phyloP scores from a whole-genome alignment of 495 filamentous ascomycete genomes.

The Hypoxylon crocopeplum region DNA sequence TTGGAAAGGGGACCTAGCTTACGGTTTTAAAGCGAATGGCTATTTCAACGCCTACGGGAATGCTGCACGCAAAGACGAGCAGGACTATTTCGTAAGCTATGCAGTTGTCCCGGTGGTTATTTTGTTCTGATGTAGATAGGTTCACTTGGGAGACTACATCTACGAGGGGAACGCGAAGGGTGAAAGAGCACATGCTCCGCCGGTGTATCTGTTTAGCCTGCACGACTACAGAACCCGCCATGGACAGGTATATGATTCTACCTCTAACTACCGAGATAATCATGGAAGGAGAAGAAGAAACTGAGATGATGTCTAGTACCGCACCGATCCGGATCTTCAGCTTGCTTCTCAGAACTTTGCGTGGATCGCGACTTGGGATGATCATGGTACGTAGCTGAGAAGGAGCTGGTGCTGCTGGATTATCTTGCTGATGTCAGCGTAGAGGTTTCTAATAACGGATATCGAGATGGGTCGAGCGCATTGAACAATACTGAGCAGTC shows the following conservation, averaged over 20 bases:
- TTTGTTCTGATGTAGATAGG: constrained; percentile 5
- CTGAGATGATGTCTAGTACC: constrained; percentile 51
- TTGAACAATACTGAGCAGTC: constrained; percentile 68
- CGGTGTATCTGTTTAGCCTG: constrained; percentile 45
- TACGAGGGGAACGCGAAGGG: constrained; percentile 59
- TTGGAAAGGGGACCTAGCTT: not conserved
- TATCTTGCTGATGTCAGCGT: constrained; percentile 2
- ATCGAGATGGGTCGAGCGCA: constrained; percentile 59
- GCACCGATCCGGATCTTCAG: constrained; percentile 67
- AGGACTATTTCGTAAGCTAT: constrained; percentile 63
- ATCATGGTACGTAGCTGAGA: constrained; percentile 54
- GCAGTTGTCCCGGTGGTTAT: not conserved
- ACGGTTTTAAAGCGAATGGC: constrained; percentile 42
- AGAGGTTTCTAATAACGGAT: constrained; percentile 69
- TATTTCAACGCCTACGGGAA: constrained; percentile 74
- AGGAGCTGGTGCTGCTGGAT: not conserved
- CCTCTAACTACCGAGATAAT: not conserved
- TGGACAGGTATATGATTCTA: constrained; percentile 32
- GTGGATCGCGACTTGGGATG: constrained; percentile 77
- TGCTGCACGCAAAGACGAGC: constrained; percentile 67
- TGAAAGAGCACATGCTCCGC: constrained; percentile 36
- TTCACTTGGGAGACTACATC: constrained; percentile 73
- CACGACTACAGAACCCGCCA: constrained; percentile 65
- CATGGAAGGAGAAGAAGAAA: not conserved
- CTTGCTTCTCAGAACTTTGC: constrained; percentile 63